These are phyloP conservation scores for Xylaria sp. DNA, from an alignment of 495 filamentous ascomycete genomes.

Conservation along the genomic window DNA sequence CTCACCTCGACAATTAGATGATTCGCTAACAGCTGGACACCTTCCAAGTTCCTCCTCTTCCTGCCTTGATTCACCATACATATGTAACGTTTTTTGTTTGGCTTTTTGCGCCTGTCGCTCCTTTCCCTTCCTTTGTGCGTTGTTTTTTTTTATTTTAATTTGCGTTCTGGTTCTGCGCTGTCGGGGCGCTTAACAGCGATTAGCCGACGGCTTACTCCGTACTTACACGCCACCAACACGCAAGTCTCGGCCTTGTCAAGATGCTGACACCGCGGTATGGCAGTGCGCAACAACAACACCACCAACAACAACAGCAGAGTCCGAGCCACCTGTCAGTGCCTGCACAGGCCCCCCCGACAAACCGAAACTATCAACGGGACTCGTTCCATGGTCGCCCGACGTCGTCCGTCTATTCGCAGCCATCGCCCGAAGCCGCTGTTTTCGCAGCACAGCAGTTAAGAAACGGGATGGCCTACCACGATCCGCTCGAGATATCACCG, in stretches of 20 bases:
- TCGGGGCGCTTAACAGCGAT: neutral
- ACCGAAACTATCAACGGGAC: conserved; percentile 43
- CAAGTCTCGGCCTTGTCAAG: conserved; percentile 19
- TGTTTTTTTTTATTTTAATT: neutral
- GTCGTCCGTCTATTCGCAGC: conserved; percentile 51
- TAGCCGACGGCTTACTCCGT: neutral
- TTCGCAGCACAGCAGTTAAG: conserved; percentile 40
- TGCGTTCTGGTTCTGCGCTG: neutral
- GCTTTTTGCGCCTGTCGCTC: neutral
- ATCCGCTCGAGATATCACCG: conserved; percentile 52
- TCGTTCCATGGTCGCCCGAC: conserved; percentile 44
- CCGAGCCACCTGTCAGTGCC: conserved; percentile 33
- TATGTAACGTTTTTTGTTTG: conserved; percentile 5
- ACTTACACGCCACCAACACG: conserved; percentile 16
- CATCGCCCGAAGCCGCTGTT: conserved; percentile 34
- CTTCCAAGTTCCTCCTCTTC: conserved; percentile 6
- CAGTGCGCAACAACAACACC: conserved; percentile 33
- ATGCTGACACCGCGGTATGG: conserved; percentile 37
- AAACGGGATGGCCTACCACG: conserved; percentile 46
- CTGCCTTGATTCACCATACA: conserved; percentile 7
- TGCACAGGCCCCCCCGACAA: conserved; percentile 42
- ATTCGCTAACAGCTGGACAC: conserved; percentile 12
- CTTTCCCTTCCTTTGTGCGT: neutral
- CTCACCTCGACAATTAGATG: neutral
- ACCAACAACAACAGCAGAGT: no score